Conservation (phyloP, 192 early-diverging fungal genomes). For the Rhizoclosmatium sp. region DNA sequence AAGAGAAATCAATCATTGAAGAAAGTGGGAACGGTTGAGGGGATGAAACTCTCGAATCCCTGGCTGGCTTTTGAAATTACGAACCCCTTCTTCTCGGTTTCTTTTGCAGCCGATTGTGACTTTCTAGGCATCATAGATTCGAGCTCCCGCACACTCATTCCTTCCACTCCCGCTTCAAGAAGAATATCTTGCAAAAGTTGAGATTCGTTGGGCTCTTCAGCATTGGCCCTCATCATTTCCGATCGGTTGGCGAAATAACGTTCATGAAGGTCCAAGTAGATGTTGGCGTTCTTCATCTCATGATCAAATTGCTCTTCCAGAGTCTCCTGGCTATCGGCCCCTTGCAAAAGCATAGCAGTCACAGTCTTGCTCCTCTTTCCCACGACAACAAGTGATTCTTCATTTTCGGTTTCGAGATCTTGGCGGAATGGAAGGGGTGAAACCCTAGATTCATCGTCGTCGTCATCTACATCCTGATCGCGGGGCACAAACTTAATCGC, state of each 20-base stretch:
- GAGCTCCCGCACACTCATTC: conserved; percentile 15
- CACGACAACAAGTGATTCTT: neutral
- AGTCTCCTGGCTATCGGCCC: neutral
- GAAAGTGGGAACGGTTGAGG: neutral
- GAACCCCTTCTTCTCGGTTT: conserved; percentile 18
- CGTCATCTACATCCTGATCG: neutral
- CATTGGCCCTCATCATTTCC: neutral
- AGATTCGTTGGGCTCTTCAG: neutral
- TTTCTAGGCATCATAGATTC: conserved; percentile 6
- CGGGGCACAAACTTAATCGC: no score
- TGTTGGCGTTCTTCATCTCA: conserved; percentile 22
- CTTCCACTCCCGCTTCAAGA: conserved; percentile 6
- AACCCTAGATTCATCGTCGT: neutral
- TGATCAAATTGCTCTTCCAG: conserved; percentile 17
- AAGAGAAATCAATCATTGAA: neutral
- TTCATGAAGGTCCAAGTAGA: conserved; percentile 32
- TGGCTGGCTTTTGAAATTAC: conserved; percentile 22
- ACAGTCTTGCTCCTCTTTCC: conserved; percentile 16
- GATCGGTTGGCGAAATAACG: conserved; percentile 15
- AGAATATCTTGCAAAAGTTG: conserved; percentile 15
- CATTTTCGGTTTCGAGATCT: conserved; percentile 11
- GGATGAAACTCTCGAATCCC: conserved; percentile 6
- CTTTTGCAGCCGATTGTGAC: neutral
- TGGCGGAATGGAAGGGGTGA: neutral
- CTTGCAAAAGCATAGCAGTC: conserved; percentile 7